Evolutionary conservation across 805 yeast species (phyloP).

Genomic region (Saturnispora gosingensis): DNA sequence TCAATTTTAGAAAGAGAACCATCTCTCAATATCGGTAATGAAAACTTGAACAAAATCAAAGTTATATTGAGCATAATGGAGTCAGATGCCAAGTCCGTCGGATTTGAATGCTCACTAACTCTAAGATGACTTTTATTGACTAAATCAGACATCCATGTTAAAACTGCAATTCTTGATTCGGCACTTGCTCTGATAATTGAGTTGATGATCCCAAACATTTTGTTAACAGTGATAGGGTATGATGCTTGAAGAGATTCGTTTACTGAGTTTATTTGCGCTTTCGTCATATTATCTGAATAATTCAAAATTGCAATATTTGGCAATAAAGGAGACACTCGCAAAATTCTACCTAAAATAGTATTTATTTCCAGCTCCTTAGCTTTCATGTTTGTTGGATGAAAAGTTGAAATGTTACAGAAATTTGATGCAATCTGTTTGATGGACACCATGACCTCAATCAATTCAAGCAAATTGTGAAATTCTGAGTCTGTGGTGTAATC

Average conservation of each 20-base stretch:
- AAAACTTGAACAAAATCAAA: conserved; percentile 54
- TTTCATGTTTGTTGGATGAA: conserved; percentile 37
- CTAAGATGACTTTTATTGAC: conserved; percentile 82
- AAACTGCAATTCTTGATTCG: conserved; percentile 50
- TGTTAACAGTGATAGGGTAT: conserved; percentile 46
- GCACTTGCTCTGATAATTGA: conserved; percentile 67
- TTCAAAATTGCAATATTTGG: conserved; percentile 39
- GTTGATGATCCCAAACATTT: conserved; percentile 62
- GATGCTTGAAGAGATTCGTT: conserved; percentile 58
- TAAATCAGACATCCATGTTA: conserved; percentile 62
- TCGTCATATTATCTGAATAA: conserved; percentile 31
- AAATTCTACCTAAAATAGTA: conserved; percentile 69
- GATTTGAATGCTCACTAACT: conserved; percentile 74
- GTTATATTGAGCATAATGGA: conserved; percentile 76
- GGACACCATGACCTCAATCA: conserved; percentile 48
- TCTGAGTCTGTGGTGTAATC: conserved; percentile 40
- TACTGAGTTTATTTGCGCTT: conserved; percentile 38
- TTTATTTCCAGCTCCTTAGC: conserved; percentile 48
- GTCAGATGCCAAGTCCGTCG: conserved; percentile 58
- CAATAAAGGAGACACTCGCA: conserved; percentile 65
- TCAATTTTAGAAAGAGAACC: conserved; percentile 52
- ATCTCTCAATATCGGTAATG: conserved; percentile 72
- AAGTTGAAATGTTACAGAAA: conserved; percentile 48
- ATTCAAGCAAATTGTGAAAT: conserved; percentile 44
- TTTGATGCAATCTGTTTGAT: conserved; percentile 53